Evolutionary conservation across 805 yeast species (phyloP).

Genomic region (Sugiyamaella valdiviana): DNA sequence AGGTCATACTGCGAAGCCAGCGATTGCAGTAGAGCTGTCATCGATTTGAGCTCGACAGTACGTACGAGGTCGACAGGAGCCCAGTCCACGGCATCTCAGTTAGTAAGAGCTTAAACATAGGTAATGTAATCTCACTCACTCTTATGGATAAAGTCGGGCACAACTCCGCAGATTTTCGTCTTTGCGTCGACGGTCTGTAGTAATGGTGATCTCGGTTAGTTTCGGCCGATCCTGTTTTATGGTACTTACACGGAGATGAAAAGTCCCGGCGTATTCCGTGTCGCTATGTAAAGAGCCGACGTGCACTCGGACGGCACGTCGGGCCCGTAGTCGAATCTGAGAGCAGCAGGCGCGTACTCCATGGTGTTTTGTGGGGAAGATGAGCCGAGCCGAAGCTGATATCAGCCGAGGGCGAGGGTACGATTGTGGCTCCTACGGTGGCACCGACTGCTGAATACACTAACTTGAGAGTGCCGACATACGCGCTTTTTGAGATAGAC

Average conservation of each 20-base stretch:
- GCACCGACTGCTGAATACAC: too few species aligned
- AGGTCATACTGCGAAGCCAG: constrained; percentile 4
- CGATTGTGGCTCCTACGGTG: not conserved
- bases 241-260: constrained; percentile 4
- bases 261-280: not conserved
- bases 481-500: too few species aligned
- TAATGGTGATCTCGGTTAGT: constrained; percentile 5
- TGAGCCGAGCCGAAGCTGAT: not conserved
- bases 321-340: not conserved
- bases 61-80: constrained; percentile 4
- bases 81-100: constrained; percentile 11
- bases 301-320: constrained; percentile 2
- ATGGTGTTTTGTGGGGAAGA: not conserved
- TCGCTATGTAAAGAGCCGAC: not conserved
- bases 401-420: not conserved
- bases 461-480: too few species aligned
- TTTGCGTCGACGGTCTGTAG: not conserved
- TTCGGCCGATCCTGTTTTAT: not conserved
- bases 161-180: not conserved
- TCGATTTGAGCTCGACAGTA: not conserved
- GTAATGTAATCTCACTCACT: constrained; percentile 1
- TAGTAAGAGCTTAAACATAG: not conserved
- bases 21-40: constrained; percentile 2
- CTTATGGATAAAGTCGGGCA: not conserved
- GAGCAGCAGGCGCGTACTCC: not conserved